Evolutionary conservation across 257 asterid genomes (phyloP).

Genomic region (Ocimum tenuiflorum): DNA sequence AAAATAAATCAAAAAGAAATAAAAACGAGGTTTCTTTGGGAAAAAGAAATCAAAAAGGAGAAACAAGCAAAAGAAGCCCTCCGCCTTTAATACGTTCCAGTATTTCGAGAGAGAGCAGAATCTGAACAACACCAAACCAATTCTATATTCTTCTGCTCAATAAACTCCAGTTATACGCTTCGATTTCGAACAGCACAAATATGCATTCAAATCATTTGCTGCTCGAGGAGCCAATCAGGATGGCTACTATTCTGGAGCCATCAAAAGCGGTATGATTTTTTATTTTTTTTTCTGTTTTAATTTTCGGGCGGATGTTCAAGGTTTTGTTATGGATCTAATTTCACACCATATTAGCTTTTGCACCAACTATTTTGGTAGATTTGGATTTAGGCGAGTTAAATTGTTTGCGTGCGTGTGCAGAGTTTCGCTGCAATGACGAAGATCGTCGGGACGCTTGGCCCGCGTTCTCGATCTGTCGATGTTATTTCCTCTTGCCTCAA

Average conservation of each 20-base stretch:
- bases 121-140: background rate
- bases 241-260: slow-evolving; percentile 92
- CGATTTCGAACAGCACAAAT: slow-evolving; percentile 2
- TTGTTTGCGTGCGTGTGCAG: slow-evolving; percentile 16
- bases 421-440: slow-evolving; percentile 57
- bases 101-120: background rate
- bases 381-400: background rate
- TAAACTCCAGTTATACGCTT: background rate
- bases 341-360: background rate
- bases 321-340: slow-evolving; percentile 20
- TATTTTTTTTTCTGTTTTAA: background rate
- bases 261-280: slow-evolving; percentile 74
- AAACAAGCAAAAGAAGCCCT: background rate
- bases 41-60: slow-evolving; percentile 13
- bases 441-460: slow-evolving; percentile 74
- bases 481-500: slow-evolving; percentile 51
- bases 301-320: background rate
- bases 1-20: background rate
- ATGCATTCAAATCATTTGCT: slow-evolving; percentile 80
- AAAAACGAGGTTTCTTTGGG: slow-evolving; percentile 17
- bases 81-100: slow-evolving; percentile 5
- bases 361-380: slow-evolving; percentile 12
- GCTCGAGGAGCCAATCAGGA: slow-evolving; percentile 85
- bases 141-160: background rate
- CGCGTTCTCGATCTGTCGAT: slow-evolving; percentile 61